Evolutionary conservation across 163 green algal species (phyloP), one percentile per base, ranked within the genome.

Genomic region (Scenedesmus sp.): DNA sequence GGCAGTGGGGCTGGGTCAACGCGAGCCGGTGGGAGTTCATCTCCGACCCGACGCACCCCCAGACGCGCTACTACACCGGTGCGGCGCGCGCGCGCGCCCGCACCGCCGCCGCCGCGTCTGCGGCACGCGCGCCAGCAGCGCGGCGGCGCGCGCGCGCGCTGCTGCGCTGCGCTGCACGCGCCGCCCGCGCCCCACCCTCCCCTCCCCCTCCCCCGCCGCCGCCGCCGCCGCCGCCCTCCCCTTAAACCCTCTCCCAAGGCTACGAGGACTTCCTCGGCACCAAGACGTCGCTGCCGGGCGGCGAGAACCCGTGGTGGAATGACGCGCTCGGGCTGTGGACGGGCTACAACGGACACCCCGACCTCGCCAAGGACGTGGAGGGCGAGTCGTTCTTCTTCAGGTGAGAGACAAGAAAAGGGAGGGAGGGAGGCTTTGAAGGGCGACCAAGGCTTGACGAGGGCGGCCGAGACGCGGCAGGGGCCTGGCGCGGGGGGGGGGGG

Each of bases 1-100:
- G 74, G 2, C 74, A 81, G 74, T 81, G 63, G 60, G 74, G 74
- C 51, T 81, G 74, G 74, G 74, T 81, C 33, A 74, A 81, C 51
- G 63, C 18, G 50, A 75, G 18, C 31, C 26, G 44, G 15, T 81
- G 74, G 74, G 51, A 65, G 34, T 81, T 81, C 51, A 75, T 75
- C 34, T 22, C 62, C 4, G n/a, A 64, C 18, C 62, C 51, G 9
- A 45, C 63, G 18, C 53, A 44, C 26, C 39, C 42, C 39, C 54
- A 56, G 24, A 29, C 63, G 10, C 60, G 65, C 34, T 77, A 77
- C 39, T 73, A 39, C 44, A 77, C 53, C 57, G 69, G 53, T 67
- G 33, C 9, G n/a, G n/a, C n/a, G n/a, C n/a, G n/a, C n/a, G n/a
- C n/a, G n/a, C n/a, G n/a, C n/a, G n/a, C n/a, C n/a, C n/a, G n/a